Percentiles rank a stretch among this genome's conserved stretches.
Evolutionary conservation across 2,329 filamentous ascomycete species (phyloP).

Genomic region (Blastomyces silverae): DNA sequence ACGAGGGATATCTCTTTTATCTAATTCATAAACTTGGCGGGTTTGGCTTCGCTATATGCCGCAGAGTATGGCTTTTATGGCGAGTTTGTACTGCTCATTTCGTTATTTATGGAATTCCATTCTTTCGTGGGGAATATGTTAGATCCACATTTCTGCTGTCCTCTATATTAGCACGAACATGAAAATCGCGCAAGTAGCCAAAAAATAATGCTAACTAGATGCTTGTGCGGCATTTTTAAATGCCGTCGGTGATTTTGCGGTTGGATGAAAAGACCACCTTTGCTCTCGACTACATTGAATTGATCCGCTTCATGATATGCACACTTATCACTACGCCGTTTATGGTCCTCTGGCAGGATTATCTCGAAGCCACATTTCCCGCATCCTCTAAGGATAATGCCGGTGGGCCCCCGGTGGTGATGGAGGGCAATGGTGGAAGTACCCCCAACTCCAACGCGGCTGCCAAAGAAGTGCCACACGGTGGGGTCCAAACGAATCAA

Average conservation of each 20-base stretch:
- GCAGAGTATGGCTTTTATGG: not conserved
- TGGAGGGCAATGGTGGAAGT: conserved; percentile 7
- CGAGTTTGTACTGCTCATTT: not conserved
- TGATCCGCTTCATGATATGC: conserved; percentile 51
- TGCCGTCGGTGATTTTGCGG: not conserved
- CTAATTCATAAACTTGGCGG: not conserved
- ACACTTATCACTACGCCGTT: conserved; percentile 51
- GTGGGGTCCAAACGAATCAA: not conserved
- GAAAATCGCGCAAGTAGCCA: not conserved
- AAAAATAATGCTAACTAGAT: not conserved
- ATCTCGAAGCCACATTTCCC: conserved; percentile 50
- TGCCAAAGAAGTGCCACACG: not conserved
- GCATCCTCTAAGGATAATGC: conserved; percentile 32
- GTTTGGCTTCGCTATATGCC: not conserved
- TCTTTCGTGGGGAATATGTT: not conserved
- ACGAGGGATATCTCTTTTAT: not conserved
- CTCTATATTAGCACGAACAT: not conserved
- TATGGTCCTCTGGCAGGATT: conserved; percentile 54
- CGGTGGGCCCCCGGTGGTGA: conserved; percentile 18
- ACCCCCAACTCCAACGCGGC: not conserved
- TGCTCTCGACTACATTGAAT: conserved; percentile 43
- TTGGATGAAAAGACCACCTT: conserved; percentile 35
- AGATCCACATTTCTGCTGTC: not conserved
- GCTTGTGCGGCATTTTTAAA: conserved; percentile 1
- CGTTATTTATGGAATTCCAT: not conserved